These are phyloP conservation scores for Backusella macrospora DNA, from an alignment of 192 early-diverging fungal species.

Conservation along the genomic window DNA sequence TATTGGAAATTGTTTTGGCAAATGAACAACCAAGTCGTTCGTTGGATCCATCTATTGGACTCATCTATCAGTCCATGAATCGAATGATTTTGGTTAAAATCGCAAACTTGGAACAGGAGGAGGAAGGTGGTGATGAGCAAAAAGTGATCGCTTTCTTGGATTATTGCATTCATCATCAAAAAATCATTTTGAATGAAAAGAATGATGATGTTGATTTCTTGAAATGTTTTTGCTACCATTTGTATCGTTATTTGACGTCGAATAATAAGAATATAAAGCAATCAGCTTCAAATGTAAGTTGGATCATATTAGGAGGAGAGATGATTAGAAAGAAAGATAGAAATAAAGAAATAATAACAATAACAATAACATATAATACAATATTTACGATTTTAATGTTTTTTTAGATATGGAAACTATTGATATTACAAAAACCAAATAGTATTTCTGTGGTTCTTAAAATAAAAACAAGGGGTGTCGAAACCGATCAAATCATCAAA, in stretches of 20 bases:
- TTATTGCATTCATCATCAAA: conserved; percentile 65
- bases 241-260: conserved; percentile 55
- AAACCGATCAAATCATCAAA: conserved; percentile 52
- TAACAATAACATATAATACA: not conserved
- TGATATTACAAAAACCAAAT: conserved; percentile 58
- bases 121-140: conserved; percentile 30
- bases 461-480: conserved; percentile 2
- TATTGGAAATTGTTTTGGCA: conserved; percentile 46
- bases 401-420: conserved; percentile 59
- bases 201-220: conserved; percentile 66
- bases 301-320: not conserved
- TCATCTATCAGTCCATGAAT: conserved; percentile 49
- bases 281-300: conserved; percentile 54
- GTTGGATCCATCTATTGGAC: conserved; percentile 20
- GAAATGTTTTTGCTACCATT: conserved; percentile 61
- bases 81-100: conserved; percentile 54
- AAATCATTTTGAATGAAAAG: conserved; percentile 52
- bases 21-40: conserved; percentile 10
- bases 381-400: not conserved
- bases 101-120: conserved; percentile 48
- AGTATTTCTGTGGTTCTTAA: conserved; percentile 50
- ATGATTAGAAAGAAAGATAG: no score
- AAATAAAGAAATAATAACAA: no score
- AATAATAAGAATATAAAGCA: conserved; percentile 42
- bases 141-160: conserved; percentile 47